phyloP scores from a whole-genome alignment of 2,329 filamentous ascomycete species.

The Fusarium brachygibbosum region DNA sequence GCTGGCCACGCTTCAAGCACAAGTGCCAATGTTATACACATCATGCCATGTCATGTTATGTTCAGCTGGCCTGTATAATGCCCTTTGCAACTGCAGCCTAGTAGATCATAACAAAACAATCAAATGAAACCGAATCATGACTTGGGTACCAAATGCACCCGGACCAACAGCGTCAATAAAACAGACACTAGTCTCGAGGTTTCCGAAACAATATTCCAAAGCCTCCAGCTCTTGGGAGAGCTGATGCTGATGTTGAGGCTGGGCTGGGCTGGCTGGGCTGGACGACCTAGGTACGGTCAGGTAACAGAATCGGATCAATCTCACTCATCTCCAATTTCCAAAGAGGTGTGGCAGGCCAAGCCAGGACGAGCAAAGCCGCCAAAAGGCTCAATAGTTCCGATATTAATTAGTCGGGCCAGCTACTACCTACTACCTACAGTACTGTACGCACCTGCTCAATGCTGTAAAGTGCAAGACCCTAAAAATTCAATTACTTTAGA shows the following conservation, averaged over 20 bases:
- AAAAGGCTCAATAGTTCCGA: slow-evolving; percentile 26
- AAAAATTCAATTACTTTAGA: slow-evolving; percentile 10
- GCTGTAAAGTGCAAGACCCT: slow-evolving; percentile 8
- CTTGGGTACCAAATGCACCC: background rate
- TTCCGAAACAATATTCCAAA: slow-evolving; percentile 34
- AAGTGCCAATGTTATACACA: slow-evolving; percentile 12
- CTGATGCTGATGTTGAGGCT: slow-evolving; percentile 26
- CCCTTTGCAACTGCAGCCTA: slow-evolving; percentile 9
- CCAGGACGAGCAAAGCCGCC: slow-evolving; percentile 33
- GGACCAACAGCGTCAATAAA: slow-evolving; percentile 3
- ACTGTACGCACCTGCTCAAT: slow-evolving; percentile 5
- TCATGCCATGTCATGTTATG: slow-evolving; percentile 15
- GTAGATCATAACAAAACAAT: background rate
- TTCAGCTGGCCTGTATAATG: slow-evolving; percentile 40
- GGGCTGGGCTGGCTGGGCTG: background rate
- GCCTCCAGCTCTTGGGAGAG: slow-evolving; percentile 11
- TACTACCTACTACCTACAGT: slow-evolving; percentile 4
- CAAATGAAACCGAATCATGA: background rate
- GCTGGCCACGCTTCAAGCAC: slow-evolving; percentile 13
- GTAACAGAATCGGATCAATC: background rate
- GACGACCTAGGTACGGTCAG: too few relatives aligned
- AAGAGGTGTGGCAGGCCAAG: slow-evolving; percentile 32
- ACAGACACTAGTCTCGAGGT: slow-evolving; percentile 15
- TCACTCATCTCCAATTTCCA: slow-evolving; percentile 14
- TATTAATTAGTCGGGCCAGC: slow-evolving; percentile 9